Evolutionary conservation across 208 protist genomes (phyloP).

Genomic region (Leishmania arabica): DNA sequence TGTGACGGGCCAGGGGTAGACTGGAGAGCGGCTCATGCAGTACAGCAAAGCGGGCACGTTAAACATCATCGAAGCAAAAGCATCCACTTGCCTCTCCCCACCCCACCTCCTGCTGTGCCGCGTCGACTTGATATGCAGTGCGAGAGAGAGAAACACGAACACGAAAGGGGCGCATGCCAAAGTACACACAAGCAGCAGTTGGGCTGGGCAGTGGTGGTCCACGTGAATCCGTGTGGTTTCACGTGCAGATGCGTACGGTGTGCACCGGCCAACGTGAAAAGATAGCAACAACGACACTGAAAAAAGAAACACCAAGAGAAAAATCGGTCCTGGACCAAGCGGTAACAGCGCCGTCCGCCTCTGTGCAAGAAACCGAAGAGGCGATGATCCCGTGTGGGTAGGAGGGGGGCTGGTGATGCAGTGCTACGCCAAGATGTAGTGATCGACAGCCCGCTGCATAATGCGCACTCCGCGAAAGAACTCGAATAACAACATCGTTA

Average conservation of each 20-base stretch:
- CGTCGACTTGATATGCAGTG: background rate
- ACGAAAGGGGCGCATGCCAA: conserved; percentile 5
- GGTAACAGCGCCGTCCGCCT: background rate
- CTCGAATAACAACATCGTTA: conserved; percentile 37
- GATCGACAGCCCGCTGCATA: conserved; percentile 40
- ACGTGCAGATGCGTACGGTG: background rate
- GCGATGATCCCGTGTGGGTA: background rate
- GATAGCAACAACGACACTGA: background rate
- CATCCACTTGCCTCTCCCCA: background rate
- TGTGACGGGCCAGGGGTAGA: background rate
- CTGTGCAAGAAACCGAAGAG: background rate
- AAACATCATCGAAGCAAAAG: background rate
- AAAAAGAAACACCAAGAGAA: background rate
- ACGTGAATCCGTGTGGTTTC: background rate
- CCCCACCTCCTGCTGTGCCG: background rate
- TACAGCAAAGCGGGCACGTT: background rate
- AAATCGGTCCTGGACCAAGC: background rate
- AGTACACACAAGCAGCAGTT: background rate
- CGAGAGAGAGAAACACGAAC: conserved; percentile 15
- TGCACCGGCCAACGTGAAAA: background rate
- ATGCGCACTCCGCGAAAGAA: conserved; percentile 34
- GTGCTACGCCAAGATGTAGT: conserved; percentile 36
- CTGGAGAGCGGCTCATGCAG: background rate
- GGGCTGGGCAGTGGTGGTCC: background rate
- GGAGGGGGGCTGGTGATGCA: background rate